Conservation (phyloP, 78 protist genomes). For the Chrysochromulina parva region DNA sequence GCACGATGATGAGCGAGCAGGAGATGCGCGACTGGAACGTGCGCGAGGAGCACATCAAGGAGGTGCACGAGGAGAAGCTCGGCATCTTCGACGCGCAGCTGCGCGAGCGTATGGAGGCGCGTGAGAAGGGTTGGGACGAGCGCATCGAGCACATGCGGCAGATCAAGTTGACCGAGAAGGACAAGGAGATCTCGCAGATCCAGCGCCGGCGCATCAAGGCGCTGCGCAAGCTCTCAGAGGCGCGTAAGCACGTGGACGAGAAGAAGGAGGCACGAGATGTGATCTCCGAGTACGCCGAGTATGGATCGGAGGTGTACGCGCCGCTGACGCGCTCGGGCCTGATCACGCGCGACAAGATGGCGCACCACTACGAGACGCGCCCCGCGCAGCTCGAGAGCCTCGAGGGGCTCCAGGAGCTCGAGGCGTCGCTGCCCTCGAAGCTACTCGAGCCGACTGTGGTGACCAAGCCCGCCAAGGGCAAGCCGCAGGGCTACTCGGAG, state of each 20-base stretch:
- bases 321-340: constrained; percentile 18
- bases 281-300: constrained; percentile 52
- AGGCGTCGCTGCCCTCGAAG: not conserved
- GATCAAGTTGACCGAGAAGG: constrained; percentile 1
- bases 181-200: not conserved
- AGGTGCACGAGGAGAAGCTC: constrained; percentile 18
- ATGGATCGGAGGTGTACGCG: constrained; percentile 53
- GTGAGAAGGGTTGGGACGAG: constrained; percentile 11
- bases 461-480: not conserved
- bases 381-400: not conserved
- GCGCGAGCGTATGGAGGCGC: not conserved
- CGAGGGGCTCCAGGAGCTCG: not conserved
- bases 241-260: constrained; percentile 30
- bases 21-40: constrained; percentile 73
- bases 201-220: constrained; percentile 40
- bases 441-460: not conserved
- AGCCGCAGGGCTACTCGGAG: not conserved
- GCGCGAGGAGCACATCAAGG: constrained; percentile 69
- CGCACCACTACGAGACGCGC: constrained; percentile 17
- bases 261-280: constrained; percentile 38
- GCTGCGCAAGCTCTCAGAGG: constrained; percentile 59
- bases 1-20: constrained; percentile 56
- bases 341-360: constrained; percentile 28
- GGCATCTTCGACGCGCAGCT: not conserved
- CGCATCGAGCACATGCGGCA: constrained; percentile 34